Conservation (phyloP, 2,329 filamentous ascomycete species). For the Alternaria viburni region DNA sequence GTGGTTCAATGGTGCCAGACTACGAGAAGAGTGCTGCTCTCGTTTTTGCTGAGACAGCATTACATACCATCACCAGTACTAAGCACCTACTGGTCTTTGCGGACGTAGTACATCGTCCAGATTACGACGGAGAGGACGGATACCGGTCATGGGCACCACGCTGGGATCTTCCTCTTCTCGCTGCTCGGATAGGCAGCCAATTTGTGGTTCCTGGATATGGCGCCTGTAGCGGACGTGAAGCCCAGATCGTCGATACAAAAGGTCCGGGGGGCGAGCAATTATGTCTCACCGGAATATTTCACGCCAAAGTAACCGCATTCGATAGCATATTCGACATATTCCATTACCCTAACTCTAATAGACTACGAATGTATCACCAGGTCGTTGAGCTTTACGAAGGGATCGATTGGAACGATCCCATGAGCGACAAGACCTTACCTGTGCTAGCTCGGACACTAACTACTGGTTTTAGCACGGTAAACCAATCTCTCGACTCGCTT, state of each 20-base stretch:
- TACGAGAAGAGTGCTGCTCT: background rate
- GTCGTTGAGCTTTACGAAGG: background rate
- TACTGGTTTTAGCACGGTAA: accelerated
- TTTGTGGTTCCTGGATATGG: background rate
- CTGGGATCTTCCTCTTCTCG: accelerated
- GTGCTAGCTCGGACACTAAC: background rate
- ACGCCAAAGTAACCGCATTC: background rate
- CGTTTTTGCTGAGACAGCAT: background rate
- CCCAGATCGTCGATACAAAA: background rate
- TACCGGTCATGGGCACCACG: background rate
- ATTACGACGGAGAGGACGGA: background rate
- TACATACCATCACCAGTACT: background rate
- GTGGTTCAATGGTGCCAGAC: background rate
- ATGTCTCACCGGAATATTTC: background rate
- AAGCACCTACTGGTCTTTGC: accelerated
- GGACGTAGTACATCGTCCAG: background rate
- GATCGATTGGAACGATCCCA: background rate
- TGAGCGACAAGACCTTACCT: accelerated
- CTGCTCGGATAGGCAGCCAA: accelerated
- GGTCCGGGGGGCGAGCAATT: accelerated
- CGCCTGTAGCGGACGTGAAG: background rate
- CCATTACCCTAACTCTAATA: accelerated
- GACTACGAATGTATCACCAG: background rate
- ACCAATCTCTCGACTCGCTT: accelerated
- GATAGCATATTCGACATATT: background rate